Percentiles rank a stretch among this genome's conserved stretches.
Conservation (phyloP, 176 grass and related monocot species). For the Tillandsia leiboldiana region DNA sequence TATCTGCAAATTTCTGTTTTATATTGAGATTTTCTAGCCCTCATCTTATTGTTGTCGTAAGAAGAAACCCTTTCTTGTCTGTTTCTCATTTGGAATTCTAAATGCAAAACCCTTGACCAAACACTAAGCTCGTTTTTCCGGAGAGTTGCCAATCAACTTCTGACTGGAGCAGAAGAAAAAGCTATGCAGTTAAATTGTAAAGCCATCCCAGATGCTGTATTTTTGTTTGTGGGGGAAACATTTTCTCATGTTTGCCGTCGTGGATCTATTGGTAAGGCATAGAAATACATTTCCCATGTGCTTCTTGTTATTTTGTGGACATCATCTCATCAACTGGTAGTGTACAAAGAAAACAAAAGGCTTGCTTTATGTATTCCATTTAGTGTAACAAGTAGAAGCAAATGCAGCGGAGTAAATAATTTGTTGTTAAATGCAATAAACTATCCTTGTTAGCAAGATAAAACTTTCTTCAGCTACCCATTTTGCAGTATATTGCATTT, state of each 20-base stretch:
- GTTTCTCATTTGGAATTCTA: not conserved
- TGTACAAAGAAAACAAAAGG: not conserved
- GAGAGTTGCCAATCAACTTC: too few relatives aligned
- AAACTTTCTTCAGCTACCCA: too few relatives aligned
- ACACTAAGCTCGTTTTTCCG: too few relatives aligned
- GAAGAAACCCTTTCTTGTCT: not conserved
- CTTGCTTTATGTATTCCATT: not conserved
- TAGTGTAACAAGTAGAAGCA: not conserved
- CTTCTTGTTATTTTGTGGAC: not conserved
- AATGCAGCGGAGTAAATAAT: too few relatives aligned
- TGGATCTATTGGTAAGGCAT: conserved; percentile 62
- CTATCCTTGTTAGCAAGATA: too few relatives aligned
- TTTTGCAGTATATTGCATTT: too few relatives aligned
- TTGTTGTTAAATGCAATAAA: too few relatives aligned
- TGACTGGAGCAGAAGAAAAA: too few relatives aligned
- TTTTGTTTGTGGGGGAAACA: conserved; percentile 72
- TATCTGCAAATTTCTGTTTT: not conserved
- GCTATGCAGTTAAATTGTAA: conserved; percentile 3
- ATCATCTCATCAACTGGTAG: not conserved
- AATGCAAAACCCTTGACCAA: conserved; percentile 9
- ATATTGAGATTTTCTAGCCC: not conserved
- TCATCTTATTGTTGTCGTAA: not conserved
- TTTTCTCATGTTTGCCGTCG: conserved; percentile 80
- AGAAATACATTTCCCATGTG: not conserved
- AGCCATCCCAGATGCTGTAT: conserved; percentile 23